Conservation (phyloP, 176 grass and related monocot genomes). For the Carex cristatella region DNA sequence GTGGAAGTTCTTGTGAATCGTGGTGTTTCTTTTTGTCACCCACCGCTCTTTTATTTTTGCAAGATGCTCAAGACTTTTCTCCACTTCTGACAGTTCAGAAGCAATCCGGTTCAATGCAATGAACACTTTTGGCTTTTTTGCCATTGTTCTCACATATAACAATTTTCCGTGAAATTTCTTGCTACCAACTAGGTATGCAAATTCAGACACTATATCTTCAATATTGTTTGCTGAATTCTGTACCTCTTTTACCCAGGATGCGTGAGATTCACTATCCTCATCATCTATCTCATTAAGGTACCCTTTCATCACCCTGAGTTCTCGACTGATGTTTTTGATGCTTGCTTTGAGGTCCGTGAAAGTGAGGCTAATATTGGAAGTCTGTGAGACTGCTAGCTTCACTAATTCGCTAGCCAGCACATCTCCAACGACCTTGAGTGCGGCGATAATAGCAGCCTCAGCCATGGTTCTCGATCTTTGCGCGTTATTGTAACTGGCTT, state of each 20-base stretch:
- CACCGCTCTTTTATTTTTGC: neutral
- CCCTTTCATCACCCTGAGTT: slow-evolving; percentile 25
- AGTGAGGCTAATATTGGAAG: neutral
- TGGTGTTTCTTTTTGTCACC: neutral
- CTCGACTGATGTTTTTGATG: slow-evolving; percentile 15
- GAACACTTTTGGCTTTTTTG: no score
- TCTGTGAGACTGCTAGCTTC: neutral
- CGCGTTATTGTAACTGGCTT: neutral
- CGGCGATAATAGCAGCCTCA: slow-evolving; percentile 3
- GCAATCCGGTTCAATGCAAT: slow-evolving; percentile 19
- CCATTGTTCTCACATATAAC: no score
- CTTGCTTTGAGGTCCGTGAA: neutral
- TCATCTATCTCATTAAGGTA: slow-evolving; percentile 13
- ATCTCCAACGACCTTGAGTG: neutral
- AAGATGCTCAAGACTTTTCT: slow-evolving; percentile 15
- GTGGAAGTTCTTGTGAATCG: no score
- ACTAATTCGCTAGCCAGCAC: neutral
- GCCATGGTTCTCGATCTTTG: slow-evolving; percentile 2
- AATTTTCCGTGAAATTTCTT: no score
- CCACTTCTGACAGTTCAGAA: neutral
- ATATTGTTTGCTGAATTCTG: slow-evolving; percentile 11
- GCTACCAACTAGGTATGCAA: no score
- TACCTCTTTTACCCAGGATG: slow-evolving; percentile 22
- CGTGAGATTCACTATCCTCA: neutral
- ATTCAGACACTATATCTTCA: no score